Evolutionary conservation across 169 alveolate species (phyloP), one percentile per base, ranked within the genome.

Genomic region (Toxoplasma gondii): DNA sequence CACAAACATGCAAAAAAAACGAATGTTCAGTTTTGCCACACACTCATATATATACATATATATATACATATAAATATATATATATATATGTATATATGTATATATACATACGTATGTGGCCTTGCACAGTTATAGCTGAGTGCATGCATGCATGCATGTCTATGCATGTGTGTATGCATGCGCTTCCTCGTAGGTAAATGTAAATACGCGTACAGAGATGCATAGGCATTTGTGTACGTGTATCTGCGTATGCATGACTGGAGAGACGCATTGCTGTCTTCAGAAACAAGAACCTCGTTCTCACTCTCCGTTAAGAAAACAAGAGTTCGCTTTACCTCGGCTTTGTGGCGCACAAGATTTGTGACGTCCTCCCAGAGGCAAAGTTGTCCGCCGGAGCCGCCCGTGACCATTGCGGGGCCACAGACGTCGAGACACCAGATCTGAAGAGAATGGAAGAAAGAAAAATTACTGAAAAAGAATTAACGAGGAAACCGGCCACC

Each of bases 351-450:
- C 2, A 24, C n/a, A 9, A 36, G 45, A 7, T 31, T 36, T n/a
- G 84, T 74, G 45, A 74, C 19, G 84, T 74, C 84, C 9, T 31
- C 44, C 84, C 84, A 74, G 1, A 74, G 10, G 84, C 84, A 74
- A 2, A 74, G 10, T 2, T 12, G 84, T 9, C 84, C 84, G 84
- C 44, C 84, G 0, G 84, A 31, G 39, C 84, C 84, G 43, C 84
- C 84, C 84, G 84, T 74, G 39, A 36, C 84, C 84, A 74, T 74
- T 44, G 43, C 84, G 9, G 45, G 45, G 1, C 44, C 84, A 27
- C 84, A 74, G 45, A 74, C 84, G 43, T 74, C 84, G 39, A 74
- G 84, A 36, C 84, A 74, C 84, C 84, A 74, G 41, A 74, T 36
- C 84, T 74, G 84, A 7, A 31, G n/a, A 36, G 39, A 74, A n/a